These are phyloP conservation scores for Suhomyces terraborum DNA, from an alignment of 1,139 yeast species.

Conservation along the genomic window DNA sequence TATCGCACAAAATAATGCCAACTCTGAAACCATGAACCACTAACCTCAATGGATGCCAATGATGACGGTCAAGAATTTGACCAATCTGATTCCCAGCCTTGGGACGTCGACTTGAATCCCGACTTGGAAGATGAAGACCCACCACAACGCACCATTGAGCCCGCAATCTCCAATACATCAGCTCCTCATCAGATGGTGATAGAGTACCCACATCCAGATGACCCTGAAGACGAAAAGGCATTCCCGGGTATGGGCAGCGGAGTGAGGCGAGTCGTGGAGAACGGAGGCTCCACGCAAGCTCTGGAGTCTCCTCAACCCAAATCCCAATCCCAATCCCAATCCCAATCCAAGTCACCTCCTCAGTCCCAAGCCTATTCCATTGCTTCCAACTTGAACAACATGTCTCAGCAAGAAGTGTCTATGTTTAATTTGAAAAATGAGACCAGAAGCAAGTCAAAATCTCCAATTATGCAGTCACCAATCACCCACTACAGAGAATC, in stretches of 20 bases:
- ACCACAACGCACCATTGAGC: neutral
- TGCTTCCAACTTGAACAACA: too few species aligned
- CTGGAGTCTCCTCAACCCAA: too few species aligned
- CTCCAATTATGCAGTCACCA: too few species aligned
- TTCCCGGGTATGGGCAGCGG: constrained; percentile 2
- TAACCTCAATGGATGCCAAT: neutral
- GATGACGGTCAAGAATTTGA: neutral
- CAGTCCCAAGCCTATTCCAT: neutral
- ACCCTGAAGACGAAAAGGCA: constrained; percentile 1
- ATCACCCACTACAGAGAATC: too few species aligned
- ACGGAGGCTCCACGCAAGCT: constrained; percentile 10
- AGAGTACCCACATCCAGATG: constrained; percentile 6
- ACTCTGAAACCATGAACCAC: neutral
- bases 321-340: too few species aligned
- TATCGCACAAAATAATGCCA: neutral
- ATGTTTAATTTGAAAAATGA: too few species aligned
- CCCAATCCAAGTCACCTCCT: neutral
- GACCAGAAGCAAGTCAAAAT: too few species aligned
- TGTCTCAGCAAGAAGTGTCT: too few species aligned
- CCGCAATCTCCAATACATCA: too few species aligned
- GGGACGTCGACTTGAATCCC: constrained; percentile 43
- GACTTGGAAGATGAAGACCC: constrained; percentile 36
- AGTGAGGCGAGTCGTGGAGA: constrained; percentile 3
- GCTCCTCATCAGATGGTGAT: constrained; percentile 1
- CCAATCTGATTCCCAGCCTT: constrained; percentile 3